A percentile compares a stretch with the other conserved stretches of the same genome.
Evolutionary conservation across 2,329 filamentous ascomycete species (phyloP).

Genomic region (Monosporascus sp.): DNA sequence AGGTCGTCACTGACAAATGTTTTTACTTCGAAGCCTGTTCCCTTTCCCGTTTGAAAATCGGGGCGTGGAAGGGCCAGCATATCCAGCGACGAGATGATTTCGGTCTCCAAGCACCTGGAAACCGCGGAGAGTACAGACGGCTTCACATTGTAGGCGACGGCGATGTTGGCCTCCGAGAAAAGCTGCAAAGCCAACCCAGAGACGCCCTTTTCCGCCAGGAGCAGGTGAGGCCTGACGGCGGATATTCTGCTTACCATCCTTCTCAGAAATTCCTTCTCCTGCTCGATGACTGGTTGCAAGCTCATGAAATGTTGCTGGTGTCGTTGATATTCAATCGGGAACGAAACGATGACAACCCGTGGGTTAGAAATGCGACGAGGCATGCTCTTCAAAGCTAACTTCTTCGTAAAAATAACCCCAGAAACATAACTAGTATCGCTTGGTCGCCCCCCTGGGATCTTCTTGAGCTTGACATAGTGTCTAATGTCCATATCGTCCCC

Average conservation of each 20-base stretch:
- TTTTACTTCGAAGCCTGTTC: conserved; percentile 87
- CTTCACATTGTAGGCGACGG: conserved; percentile 95
- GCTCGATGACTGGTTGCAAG: conserved; percentile 89
- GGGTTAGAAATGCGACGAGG: conserved; percentile 77
- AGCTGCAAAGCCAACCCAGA: conserved; percentile 87
- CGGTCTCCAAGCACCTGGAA: conserved; percentile 83
- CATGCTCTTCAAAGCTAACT: conserved; percentile 95
- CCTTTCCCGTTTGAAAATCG: conserved; percentile 70
- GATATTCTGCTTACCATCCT: conserved; percentile 91
- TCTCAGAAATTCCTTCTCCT: conserved; percentile 88
- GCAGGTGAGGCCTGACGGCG: conserved; percentile 74
- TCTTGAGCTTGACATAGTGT: conserved; percentile 96
- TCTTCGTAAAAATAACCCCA: conserved; percentile 95
- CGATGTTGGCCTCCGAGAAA: conserved; percentile 81
- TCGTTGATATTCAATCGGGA: conserved; percentile 91
- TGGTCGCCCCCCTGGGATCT: conserved; percentile 84
- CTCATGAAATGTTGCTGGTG: conserved; percentile 98
- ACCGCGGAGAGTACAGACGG: conserved; percentile 93
- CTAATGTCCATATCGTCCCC: conserved; percentile 96
- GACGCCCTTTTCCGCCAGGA: conserved; percentile 90
- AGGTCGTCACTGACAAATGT: conserved; percentile 81
- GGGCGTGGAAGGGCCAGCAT: conserved; percentile 71
- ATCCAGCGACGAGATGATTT: conserved; percentile 91
- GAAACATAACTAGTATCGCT: conserved; percentile 95
- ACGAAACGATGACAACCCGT: conserved; percentile 86